Evolutionary conservation across 164 flowering plant species (phyloP).

Genomic region (Magnolia changhungtana): DNA sequence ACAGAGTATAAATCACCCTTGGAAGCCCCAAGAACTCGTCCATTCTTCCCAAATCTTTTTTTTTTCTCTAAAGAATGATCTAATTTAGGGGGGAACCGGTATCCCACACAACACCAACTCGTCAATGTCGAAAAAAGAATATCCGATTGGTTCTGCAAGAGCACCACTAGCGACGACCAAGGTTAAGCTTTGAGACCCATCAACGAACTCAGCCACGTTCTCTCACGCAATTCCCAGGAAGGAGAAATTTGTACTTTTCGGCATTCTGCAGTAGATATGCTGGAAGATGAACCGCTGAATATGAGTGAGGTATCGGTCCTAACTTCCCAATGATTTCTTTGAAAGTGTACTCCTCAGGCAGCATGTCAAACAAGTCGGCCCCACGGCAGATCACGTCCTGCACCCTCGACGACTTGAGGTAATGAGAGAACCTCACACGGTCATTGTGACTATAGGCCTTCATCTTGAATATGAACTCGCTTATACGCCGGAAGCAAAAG

Average conservation of each 20-base stretch:
- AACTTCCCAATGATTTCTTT: slow-evolving; percentile 76
- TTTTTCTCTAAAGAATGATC: slow-evolving; percentile 26
- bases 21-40: slow-evolving; percentile 16
- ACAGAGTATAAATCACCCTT: slow-evolving; percentile 26
- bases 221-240: slow-evolving; percentile 80
- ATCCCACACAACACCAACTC: slow-evolving; percentile 2
- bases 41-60: slow-evolving; percentile 11
- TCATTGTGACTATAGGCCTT: slow-evolving; percentile 90
- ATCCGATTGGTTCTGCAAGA: neutral
- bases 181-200: slow-evolving; percentile 1
- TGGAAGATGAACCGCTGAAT: slow-evolving; percentile 86
- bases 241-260: slow-evolving; percentile 64
- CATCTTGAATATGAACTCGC: slow-evolving; percentile 88
- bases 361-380: slow-evolving; percentile 78
- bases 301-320: slow-evolving; percentile 79
- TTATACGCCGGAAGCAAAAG: slow-evolving; percentile 82
- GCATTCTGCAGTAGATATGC: slow-evolving; percentile 60
- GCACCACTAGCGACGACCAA: slow-evolving; percentile 1
- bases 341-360: slow-evolving; percentile 92
- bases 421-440: slow-evolving; percentile 73
- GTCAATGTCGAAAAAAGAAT: slow-evolving; percentile 7
- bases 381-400: slow-evolving; percentile 82
- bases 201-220: slow-evolving; percentile 43
- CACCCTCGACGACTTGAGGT: slow-evolving; percentile 57
- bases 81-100: slow-evolving; percentile 22